These are phyloP conservation scores for Phytopythium vexans DNA, from an alignment of 352 stramenopile species.

Conservation along the genomic window DNA sequence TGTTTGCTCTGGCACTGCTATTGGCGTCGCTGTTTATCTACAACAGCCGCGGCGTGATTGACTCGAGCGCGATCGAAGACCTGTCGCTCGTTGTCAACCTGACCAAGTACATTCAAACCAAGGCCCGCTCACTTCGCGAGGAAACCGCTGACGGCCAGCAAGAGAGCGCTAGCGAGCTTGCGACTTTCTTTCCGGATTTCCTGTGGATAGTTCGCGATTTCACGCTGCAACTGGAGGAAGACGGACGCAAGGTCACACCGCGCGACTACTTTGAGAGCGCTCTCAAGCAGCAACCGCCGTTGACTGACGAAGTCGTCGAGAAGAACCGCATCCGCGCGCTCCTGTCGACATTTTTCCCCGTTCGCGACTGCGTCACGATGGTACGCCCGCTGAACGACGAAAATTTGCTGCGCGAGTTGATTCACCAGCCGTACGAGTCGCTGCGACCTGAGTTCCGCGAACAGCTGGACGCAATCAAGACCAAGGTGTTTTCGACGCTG, in stretches of 20 bases:
- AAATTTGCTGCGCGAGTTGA: constrained; percentile 42
- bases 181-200: constrained; percentile 66
- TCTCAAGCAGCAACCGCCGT: constrained; percentile 48
- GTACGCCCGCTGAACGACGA: constrained; percentile 74
- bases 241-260: constrained; percentile 47
- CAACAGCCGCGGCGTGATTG: constrained; percentile 76
- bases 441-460: constrained; percentile 57
- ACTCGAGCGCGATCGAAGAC: constrained; percentile 67
- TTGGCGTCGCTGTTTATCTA: constrained; percentile 76
- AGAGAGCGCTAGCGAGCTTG: constrained; percentile 27
- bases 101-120: constrained; percentile 67
- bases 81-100: constrained; percentile 80
- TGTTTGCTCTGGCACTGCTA: constrained; percentile 68
- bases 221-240: constrained; percentile 59
- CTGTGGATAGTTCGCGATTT: constrained; percentile 83
- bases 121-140: constrained; percentile 13
- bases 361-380: constrained; percentile 75
- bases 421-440: constrained; percentile 50
- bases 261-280: constrained; percentile 76
- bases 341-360: constrained; percentile 67
- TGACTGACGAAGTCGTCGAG: constrained; percentile 44
- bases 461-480: constrained; percentile 58
- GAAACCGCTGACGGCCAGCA: constrained; percentile 4
- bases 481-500: constrained; percentile 47
- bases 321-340: constrained; percentile 65